phyloP scores from a whole-genome alignment of 805 yeast species.

The Nematodospora valgi region DNA sequence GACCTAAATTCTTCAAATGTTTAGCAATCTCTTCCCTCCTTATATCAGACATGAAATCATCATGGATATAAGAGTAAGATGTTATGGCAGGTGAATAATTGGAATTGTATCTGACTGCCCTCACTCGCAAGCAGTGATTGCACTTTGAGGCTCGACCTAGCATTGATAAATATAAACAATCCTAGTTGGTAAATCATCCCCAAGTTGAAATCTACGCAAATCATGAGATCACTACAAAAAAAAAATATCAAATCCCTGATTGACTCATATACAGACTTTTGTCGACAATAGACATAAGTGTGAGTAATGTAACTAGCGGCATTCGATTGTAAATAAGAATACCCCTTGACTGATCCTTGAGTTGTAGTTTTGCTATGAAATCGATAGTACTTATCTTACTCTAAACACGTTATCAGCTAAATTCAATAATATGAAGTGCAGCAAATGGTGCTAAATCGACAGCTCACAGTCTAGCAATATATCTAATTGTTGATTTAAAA shows the following conservation, averaged over 20 bases:
- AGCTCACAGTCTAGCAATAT: constrained; percentile 72
- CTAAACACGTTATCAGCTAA: constrained; percentile 32
- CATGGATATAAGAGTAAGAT: constrained; percentile 28
- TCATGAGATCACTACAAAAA: too few species aligned
- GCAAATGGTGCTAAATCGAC: constrained; percentile 85
- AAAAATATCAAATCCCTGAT: too few species aligned
- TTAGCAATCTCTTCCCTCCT: constrained; percentile 26
- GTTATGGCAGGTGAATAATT: constrained; percentile 24
- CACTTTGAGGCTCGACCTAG: too few species aligned
- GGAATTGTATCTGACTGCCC: too few species aligned
- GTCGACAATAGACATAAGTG: constrained; percentile 65
- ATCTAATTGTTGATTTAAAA: constrained; percentile 78
- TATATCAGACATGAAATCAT: constrained; percentile 31
- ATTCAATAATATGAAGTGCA: constrained; percentile 68
- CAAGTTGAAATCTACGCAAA: too few species aligned
- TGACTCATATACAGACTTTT: too few species aligned
- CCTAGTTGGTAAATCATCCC: too few species aligned
- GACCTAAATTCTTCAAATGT: constrained; percentile 35
- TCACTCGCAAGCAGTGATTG: too few species aligned
- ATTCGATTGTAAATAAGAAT: constrained; percentile 72
- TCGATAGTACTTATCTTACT: constrained; percentile 35
- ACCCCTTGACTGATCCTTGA: constrained; percentile 60
- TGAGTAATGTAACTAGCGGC: constrained; percentile 81
- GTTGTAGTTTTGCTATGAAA: constrained; percentile 41
- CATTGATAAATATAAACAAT: too few species aligned